Evolutionary conservation across 2,329 filamentous ascomycete genomes (phyloP).

Genomic region (Aspergillus cejpii): DNA sequence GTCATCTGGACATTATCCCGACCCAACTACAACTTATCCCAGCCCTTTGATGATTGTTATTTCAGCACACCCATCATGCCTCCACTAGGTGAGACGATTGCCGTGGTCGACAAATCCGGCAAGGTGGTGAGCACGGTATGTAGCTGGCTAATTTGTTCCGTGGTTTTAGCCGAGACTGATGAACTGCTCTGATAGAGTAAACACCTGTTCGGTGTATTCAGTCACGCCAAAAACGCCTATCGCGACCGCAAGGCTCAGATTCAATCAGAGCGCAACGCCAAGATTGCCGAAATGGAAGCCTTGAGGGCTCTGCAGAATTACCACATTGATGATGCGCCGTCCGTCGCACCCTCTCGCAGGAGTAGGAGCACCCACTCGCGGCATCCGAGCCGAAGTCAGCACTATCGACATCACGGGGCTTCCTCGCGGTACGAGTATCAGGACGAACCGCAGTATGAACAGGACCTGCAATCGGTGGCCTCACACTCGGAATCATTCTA

Average conservation of each 20-base stretch:
- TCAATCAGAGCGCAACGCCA: constrained; percentile 60
- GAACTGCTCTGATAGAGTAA: constrained; percentile 59
- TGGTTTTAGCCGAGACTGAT: constrained; percentile 11
- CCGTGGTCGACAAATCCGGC: constrained; percentile 83
- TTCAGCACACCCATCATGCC: constrained; percentile 19
- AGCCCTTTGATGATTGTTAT: neutral
- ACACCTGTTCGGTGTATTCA: constrained; percentile 83
- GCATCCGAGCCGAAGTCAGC: constrained; percentile 26
- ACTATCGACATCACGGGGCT: constrained; percentile 14
- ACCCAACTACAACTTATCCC: neutral
- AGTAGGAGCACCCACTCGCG: constrained; percentile 30
- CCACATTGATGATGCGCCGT: constrained; percentile 43
- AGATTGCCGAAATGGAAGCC: constrained; percentile 52
- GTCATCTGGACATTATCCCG: constrained; percentile 2
- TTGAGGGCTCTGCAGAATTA: constrained; percentile 52
- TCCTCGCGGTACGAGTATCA: neutral
- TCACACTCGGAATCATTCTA: constrained; percentile 19
- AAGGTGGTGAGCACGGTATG: constrained; percentile 84
- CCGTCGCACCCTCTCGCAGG: constrained; percentile 39
- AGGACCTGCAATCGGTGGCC: constrained; percentile 25
- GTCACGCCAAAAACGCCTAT: constrained; percentile 83
- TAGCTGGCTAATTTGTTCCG: constrained; percentile 18
- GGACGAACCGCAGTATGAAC: constrained; percentile 16
- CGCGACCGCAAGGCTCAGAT: constrained; percentile 79
- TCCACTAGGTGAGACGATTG: constrained; percentile 62